phyloP scores from a whole-genome alignment of 805 yeast species.

The Naumovozyma dairenensis region DNA sequence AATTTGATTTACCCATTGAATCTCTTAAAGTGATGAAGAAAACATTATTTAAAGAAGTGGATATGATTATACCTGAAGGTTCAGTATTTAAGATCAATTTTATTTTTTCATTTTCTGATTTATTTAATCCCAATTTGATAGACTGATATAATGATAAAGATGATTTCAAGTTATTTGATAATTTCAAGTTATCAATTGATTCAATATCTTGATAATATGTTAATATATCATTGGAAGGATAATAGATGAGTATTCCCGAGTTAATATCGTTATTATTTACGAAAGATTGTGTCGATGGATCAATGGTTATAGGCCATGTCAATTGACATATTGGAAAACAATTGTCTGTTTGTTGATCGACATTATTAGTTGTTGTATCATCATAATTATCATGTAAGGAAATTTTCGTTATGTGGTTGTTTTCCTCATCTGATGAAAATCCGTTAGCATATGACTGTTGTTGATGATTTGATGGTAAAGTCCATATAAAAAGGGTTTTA shows the following conservation, averaged over 20 bases:
- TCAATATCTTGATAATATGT: constrained; percentile 68
- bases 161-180: constrained; percentile 21
- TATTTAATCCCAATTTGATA: constrained; percentile 16
- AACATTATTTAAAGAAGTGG: constrained; percentile 63
- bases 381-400: constrained; percentile 22
- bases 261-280: background rate
- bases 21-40: constrained; percentile 56
- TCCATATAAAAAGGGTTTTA: constrained; percentile 57
- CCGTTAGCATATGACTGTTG: no score
- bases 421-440: no score
- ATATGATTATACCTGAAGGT: constrained; percentile 63
- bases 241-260: constrained; percentile 66
- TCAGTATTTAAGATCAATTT: constrained; percentile 50
- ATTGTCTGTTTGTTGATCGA: background rate
- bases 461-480: constrained; percentile 53
- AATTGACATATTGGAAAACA: constrained; percentile 19
- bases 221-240: constrained; percentile 47
- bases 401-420: constrained; percentile 18
- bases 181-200: constrained; percentile 23
- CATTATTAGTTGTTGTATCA: constrained; percentile 3
- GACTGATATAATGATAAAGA: no score
- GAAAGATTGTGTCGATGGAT: constrained; percentile 7
- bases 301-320: constrained; percentile 25
- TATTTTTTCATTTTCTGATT: constrained; percentile 38
- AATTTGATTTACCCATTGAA: constrained; percentile 49